phyloP scores from a whole-genome alignment of 148 eudicot species.

The Agrostemma githago region DNA sequence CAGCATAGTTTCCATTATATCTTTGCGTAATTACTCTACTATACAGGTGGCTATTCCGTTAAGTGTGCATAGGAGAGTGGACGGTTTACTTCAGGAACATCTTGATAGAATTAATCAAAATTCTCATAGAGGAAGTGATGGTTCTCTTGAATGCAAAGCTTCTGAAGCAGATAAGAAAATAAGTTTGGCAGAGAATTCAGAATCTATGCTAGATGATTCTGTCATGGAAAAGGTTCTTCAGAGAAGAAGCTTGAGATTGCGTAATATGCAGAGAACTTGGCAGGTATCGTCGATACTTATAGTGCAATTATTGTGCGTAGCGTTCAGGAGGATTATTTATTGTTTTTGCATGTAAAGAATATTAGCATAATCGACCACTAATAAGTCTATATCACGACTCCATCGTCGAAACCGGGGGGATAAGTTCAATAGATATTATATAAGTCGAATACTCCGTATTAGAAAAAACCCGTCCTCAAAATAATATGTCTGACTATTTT shows the following conservation, averaged over 20 bases:
- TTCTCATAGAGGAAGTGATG: constrained; percentile 33
- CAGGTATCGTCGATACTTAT: constrained; percentile 43
- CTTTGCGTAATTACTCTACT: background rate
- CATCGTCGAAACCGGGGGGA: background rate
- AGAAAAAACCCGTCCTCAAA: background rate
- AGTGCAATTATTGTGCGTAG: background rate
- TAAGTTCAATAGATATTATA: background rate
- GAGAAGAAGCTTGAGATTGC: constrained; percentile 79
- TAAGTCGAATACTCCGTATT: background rate
- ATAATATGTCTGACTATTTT: background rate
- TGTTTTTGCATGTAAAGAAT: background rate
- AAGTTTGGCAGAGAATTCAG: constrained; percentile 45
- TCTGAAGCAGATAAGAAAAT: constrained; percentile 32
- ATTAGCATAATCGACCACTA: background rate
- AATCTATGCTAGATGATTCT: constrained; percentile 70
- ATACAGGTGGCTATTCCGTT: constrained; percentile 83
- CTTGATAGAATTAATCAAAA: constrained; percentile 61
- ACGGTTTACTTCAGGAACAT: constrained; percentile 95
- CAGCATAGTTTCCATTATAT: background rate
- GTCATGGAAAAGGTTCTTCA: constrained; percentile 96
- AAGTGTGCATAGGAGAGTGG: constrained; percentile 97
- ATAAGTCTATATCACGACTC: too few relatives aligned
- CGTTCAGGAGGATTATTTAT: background rate
- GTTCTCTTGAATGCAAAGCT: constrained; percentile 32
- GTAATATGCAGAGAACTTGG: constrained; percentile 97